Conservation (phyloP, 805 yeast genomes). For the Teunomyces aglyptinius region DNA sequence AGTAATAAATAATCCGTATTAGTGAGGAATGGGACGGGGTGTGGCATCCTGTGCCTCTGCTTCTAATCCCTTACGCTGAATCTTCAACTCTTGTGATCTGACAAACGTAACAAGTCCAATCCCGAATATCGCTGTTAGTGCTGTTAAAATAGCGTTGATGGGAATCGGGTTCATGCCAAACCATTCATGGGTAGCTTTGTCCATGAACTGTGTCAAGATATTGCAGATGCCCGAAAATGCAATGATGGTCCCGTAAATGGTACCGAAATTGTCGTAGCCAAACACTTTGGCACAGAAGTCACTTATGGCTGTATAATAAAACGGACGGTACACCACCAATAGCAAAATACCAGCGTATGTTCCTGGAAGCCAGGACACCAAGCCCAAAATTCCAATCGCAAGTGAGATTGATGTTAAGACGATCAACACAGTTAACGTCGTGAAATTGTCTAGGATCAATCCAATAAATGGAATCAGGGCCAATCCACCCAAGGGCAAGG, state of each 20-base stretch:
- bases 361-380: slow-evolving; percentile 51
- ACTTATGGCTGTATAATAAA: slow-evolving; percentile 88
- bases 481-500: slow-evolving; percentile 86
- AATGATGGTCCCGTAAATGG: slow-evolving; percentile 83
- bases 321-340: slow-evolving; percentile 83
- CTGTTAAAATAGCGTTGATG: slow-evolving; percentile 57
- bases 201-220: slow-evolving; percentile 67
- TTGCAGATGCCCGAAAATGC: slow-evolving; percentile 82
- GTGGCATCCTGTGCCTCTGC: slow-evolving; percentile 64
- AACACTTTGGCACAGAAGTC: slow-evolving; percentile 91
- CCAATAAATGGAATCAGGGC: slow-evolving; percentile 88
- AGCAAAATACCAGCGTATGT: slow-evolving; percentile 70
- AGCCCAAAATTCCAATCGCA: slow-evolving; percentile 68
- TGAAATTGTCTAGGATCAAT: slow-evolving; percentile 66
- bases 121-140: slow-evolving; percentile 55
- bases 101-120: slow-evolving; percentile 43
- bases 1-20: slow-evolving; percentile 4
- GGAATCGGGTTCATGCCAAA: slow-evolving; percentile 80
- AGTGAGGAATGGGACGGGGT: slow-evolving; percentile 43
- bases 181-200: slow-evolving; percentile 62
- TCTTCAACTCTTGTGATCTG: slow-evolving; percentile 34
- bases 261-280: slow-evolving; percentile 90
- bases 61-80: slow-evolving; percentile 54
- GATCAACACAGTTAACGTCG: slow-evolving; percentile 56
- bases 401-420: slow-evolving; percentile 56